Evolutionary conservation across 331 rosid genomes (phyloP).

Genomic region (Stylosanthes scabra): DNA sequence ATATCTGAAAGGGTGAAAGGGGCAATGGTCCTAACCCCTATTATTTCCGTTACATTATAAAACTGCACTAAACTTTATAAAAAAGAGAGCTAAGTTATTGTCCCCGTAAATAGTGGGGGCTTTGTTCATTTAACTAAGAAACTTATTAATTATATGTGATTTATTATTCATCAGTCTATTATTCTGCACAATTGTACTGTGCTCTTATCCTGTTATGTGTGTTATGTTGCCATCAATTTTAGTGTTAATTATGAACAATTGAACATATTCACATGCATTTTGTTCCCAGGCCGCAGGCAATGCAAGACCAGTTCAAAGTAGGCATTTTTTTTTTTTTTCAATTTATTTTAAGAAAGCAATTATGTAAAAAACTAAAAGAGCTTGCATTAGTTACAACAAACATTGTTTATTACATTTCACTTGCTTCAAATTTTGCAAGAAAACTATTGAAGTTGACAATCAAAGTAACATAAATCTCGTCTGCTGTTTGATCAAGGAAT

Average conservation of each 20-base stretch:
- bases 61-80: not conserved
- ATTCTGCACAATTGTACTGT: too few species aligned
- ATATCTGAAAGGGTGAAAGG: too few species aligned
- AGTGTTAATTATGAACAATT: not conserved
- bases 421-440: too few species aligned
- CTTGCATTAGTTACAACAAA: too few species aligned
- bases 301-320: slow-evolving; percentile 26
- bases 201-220: too few species aligned
- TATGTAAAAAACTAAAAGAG: too few species aligned
- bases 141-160: not conserved
- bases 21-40: not conserved
- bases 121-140: slow-evolving; percentile 3
- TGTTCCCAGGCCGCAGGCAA: slow-evolving; percentile 28
- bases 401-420: too few species aligned
- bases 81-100: not conserved
- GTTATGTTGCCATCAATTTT: too few species aligned
- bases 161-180: too few species aligned
- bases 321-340: not conserved
- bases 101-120: not conserved
- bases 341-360: slow-evolving; percentile 15
- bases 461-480: too few species aligned
- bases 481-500: too few species aligned
- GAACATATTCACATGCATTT: slow-evolving; percentile 34
- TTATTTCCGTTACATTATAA: not conserved
- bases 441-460: too few species aligned